Percentiles rank a stretch among this genome's conserved stretches.
These are phyloP conservation scores for Camelina laxa DNA, from an alignment of 345 rosid genomes.

Conservation along the genomic window DNA sequence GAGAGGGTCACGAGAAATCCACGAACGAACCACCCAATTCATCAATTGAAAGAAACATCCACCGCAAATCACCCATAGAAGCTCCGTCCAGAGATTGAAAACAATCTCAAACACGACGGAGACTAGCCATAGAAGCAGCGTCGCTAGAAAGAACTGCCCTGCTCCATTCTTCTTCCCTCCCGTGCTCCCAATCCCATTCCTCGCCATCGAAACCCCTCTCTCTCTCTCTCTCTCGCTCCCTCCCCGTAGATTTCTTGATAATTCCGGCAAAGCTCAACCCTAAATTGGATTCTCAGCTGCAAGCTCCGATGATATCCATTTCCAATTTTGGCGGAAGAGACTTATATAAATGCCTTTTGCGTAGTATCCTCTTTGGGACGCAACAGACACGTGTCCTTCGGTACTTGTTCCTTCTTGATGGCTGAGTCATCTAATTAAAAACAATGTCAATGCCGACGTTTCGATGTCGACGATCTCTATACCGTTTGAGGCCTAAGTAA, in stretches of 20 bases:
- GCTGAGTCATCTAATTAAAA: slow-evolving; percentile 11
- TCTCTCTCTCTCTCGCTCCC: no score
- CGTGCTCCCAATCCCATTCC: slow-evolving; percentile 32
- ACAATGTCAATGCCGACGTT: background rate
- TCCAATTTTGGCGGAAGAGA: slow-evolving; percentile 34
- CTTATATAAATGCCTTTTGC: background rate
- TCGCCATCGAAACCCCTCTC: slow-evolving; percentile 26
- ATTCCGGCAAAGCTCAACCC: slow-evolving; percentile 13
- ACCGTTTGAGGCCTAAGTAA: no score
- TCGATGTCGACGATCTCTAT: no score
- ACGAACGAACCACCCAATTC: slow-evolving; percentile 62
- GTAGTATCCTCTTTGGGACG: slow-evolving; percentile 17
- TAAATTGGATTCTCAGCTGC: slow-evolving; percentile 5
- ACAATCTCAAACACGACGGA: slow-evolving; percentile 78
- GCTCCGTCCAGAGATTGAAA: slow-evolving; percentile 63
- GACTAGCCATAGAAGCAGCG: slow-evolving; percentile 81
- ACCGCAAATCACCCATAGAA: slow-evolving; percentile 59
- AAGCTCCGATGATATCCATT: slow-evolving; percentile 8
- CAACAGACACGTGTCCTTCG: slow-evolving; percentile 26
- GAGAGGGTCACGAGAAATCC: slow-evolving; percentile 79
- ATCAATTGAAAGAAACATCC: slow-evolving; percentile 66
- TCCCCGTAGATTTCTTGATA: background rate
- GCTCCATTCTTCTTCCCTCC: slow-evolving; percentile 50
- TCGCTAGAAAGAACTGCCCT: slow-evolving; percentile 70
- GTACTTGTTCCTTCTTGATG: background rate